A percentile compares a stretch with the other conserved stretches of the same genome.
Conservation (phyloP, 2,329 filamentous ascomycete genomes). For the Penicillium sp. region DNA sequence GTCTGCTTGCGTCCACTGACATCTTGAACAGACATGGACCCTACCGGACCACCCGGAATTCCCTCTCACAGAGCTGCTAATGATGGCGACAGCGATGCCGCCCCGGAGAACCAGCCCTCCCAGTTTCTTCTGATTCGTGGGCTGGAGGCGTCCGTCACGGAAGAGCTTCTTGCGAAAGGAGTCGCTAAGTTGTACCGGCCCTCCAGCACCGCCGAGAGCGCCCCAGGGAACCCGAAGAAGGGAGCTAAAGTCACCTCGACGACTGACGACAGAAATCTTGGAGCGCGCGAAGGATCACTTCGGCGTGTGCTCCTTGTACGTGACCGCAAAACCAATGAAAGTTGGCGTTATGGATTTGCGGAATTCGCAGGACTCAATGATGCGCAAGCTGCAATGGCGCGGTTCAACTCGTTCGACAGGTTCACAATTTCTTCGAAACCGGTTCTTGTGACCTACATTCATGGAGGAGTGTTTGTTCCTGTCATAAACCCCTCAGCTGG, state of each 20-base stretch:
- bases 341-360: slow-evolving; percentile 77
- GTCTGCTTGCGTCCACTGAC: slow-evolving; percentile 12
- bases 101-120: slow-evolving; percentile 58
- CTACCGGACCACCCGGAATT: slow-evolving; percentile 35
- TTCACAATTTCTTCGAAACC: slow-evolving; percentile 74
- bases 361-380: slow-evolving; percentile 76
- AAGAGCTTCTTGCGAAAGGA: slow-evolving; percentile 68
- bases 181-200: slow-evolving; percentile 69
- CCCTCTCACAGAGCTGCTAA: slow-evolving; percentile 47
- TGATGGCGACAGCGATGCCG: slow-evolving; percentile 54
- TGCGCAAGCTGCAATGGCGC: slow-evolving; percentile 67
- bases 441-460: slow-evolving; percentile 69
- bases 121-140: slow-evolving; percentile 74
- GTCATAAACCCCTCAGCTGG: slow-evolving; percentile 59
- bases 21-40: slow-evolving; percentile 22
- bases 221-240: slow-evolving; percentile 43
- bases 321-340: slow-evolving; percentile 66
- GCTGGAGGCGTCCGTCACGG: slow-evolving; percentile 65
- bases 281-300: slow-evolving; percentile 69
- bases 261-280: slow-evolving; percentile 58
- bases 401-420: slow-evolving; percentile 66
- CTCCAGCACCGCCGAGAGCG: slow-evolving; percentile 33
- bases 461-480: slow-evolving; percentile 79
- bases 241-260: slow-evolving; percentile 53
- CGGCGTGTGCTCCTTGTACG: slow-evolving; percentile 73